phyloP scores from a whole-genome alignment of 441 rosid species.

The Cnidoscolus chayamansa region DNA sequence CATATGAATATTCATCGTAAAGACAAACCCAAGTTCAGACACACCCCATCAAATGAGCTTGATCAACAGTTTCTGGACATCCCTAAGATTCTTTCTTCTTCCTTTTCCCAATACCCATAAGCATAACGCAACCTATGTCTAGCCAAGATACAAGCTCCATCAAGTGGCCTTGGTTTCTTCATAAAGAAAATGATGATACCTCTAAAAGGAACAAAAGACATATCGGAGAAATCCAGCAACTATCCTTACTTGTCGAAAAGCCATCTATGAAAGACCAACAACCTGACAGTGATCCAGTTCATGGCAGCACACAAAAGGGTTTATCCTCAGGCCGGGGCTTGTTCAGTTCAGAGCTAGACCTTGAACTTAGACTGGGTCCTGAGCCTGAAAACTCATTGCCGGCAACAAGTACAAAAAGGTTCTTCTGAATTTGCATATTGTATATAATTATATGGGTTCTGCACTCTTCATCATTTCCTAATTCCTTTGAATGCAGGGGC shows the following conservation, averaged over 20 bases:
- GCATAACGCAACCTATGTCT: not conserved
- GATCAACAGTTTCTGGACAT: conserved; percentile 7
- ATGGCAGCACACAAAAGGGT: conserved; percentile 2
- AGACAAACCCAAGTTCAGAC: conserved; percentile 37
- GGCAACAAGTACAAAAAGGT: conserved; percentile 34
- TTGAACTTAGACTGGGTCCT: conserved; percentile 58
- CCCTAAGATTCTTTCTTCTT: conserved; percentile 15
- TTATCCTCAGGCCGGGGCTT: conserved; percentile 14
- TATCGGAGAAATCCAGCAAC: conserved; percentile 25
- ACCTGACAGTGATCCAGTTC: conserved; percentile 1
- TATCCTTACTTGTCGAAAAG: conserved; percentile 32
- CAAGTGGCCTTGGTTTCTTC: conserved; percentile 26
- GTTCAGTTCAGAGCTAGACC: conserved; percentile 35
- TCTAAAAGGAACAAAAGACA: conserved; percentile 10
- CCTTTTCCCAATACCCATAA: conserved; percentile 11
- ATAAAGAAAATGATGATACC: not conserved
- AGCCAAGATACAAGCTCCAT: conserved; percentile 12
- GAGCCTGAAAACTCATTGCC: conserved; percentile 36
- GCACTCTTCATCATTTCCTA: not conserved
- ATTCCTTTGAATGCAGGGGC: no score
- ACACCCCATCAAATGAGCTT: conserved; percentile 11
- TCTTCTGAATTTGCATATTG: conserved; percentile 28
- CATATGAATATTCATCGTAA: conserved; percentile 75
- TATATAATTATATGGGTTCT: not conserved
- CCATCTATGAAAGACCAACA: conserved; percentile 21